Evolutionary conservation across 129 eudicot species (phyloP).

Genomic region (Arctium lappa): DNA sequence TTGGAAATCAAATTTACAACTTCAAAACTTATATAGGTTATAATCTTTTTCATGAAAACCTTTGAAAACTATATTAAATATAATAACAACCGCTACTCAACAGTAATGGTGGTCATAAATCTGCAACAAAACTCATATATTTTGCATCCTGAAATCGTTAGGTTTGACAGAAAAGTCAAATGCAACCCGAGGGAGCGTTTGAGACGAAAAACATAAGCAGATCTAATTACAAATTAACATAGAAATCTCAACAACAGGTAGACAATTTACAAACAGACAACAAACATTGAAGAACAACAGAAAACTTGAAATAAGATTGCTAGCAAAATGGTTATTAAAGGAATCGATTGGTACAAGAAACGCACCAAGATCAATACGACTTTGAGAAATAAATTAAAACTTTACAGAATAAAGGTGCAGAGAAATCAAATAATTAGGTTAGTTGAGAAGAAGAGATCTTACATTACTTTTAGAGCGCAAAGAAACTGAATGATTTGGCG

Average conservation of each 20-base stretch:
- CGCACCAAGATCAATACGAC: background rate
- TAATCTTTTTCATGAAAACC: background rate
- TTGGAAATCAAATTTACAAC: constrained; percentile 9
- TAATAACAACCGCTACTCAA: background rate
- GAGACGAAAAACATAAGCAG: constrained; percentile 15
- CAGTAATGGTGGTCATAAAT: background rate
- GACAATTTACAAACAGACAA: background rate
- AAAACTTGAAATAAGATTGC: background rate
- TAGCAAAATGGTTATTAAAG: background rate
- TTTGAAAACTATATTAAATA: background rate
- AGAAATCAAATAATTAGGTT: background rate
- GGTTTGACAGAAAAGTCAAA: background rate
- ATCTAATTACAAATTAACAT: background rate
- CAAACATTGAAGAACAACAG: background rate
- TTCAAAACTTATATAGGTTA: background rate
- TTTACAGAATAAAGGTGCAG: background rate
- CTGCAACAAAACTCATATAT: background rate
- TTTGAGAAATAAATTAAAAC: background rate
- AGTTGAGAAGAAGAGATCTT: constrained; percentile 1
- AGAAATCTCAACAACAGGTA: background rate
- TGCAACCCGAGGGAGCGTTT: background rate
- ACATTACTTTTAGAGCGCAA: background rate
- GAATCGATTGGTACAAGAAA: background rate
- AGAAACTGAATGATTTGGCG: constrained; percentile 9
- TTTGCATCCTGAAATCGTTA: background rate